A percentile compares a stretch with the other conserved stretches of the same genome.
phyloP scores from a whole-genome alignment of 179 eudicot species.

The Corrigiola litoralis region DNA sequence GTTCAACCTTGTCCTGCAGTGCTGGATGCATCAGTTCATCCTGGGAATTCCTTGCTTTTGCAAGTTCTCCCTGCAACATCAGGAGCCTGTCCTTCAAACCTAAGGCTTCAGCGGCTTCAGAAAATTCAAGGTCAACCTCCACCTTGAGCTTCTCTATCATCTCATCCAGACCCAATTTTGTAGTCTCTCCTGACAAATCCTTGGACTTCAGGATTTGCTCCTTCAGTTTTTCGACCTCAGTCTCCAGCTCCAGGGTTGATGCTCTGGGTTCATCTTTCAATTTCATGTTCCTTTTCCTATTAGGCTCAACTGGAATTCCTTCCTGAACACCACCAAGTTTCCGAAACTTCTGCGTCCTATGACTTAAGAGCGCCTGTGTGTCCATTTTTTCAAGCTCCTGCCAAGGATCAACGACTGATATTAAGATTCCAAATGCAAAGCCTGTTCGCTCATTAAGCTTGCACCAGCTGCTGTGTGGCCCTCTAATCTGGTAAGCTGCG shows the following conservation, averaged over 20 bases:
- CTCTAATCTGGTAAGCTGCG: not conserved
- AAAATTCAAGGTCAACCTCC: conserved; percentile 61
- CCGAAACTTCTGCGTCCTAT: conserved; percentile 65
- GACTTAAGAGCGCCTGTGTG: conserved; percentile 52
- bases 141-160: conserved; percentile 52
- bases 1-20: conserved; percentile 48
- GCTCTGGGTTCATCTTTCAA: conserved; percentile 51
- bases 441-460: not conserved
- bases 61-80: conserved; percentile 52
- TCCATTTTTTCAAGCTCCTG: conserved; percentile 61
- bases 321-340: conserved; percentile 68
- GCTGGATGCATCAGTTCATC: conserved; percentile 45
- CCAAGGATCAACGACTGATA: conserved; percentile 1
- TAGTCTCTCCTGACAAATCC: conserved; percentile 40
- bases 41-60: conserved; percentile 50
- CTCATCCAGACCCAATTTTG: conserved; percentile 49
- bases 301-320: conserved; percentile 59
- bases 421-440: not conserved
- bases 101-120: conserved; percentile 61
- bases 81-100: conserved; percentile 51
- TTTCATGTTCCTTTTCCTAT: conserved; percentile 62
- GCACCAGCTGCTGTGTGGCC: not conserved
- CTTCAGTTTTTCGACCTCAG: conserved; percentile 68
- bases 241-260: conserved; percentile 51
- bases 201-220: conserved; percentile 50